A percentile compares a stretch with the other conserved stretches of the same genome.
phyloP scores from a whole-genome alignment of 768 basidiomycete genomes.

The Guyanaporus albipodus region DNA sequence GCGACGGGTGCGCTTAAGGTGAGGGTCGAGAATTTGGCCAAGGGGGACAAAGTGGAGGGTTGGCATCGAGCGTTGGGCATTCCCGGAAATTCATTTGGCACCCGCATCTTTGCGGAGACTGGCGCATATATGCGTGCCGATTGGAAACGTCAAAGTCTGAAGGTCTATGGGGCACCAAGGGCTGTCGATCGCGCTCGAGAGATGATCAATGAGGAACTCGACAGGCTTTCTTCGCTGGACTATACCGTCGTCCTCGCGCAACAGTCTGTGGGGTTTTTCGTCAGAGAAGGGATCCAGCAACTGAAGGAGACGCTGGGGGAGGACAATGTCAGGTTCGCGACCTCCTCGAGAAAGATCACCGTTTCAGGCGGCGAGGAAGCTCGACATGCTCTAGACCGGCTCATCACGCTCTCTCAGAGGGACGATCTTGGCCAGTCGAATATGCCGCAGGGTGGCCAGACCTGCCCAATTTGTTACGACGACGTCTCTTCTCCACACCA shows the following conservation, averaged over 20 bases:
- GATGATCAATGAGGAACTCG: conserved; percentile 46
- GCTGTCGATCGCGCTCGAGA: conserved; percentile 40
- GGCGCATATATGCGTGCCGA: conserved; percentile 45
- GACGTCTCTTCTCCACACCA: conserved; percentile 38
- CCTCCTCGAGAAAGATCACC: conserved; percentile 40
- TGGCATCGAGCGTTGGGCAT: conserved; percentile 48
- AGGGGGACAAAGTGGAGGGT: conserved; percentile 45
- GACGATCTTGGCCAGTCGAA: conserved; percentile 5
- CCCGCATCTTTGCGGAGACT: conserved; percentile 32
- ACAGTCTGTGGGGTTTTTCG: conserved; percentile 46
- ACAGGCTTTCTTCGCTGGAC: conserved; percentile 43
- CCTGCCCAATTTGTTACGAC: conserved; percentile 57
- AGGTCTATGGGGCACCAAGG: conserved; percentile 41
- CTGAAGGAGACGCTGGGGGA: conserved; percentile 54
- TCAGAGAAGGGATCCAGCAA: conserved; percentile 44
- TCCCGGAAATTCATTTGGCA: conserved; percentile 32
- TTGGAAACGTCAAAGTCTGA: conserved; percentile 41
- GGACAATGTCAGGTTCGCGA: conserved; percentile 46
- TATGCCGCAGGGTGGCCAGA: conserved; percentile 7
- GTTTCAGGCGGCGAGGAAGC: conserved; percentile 58
- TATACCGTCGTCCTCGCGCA: conserved; percentile 37
- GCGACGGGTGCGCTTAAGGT: conserved; percentile 56
- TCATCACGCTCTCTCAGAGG: conserved; percentile 41
- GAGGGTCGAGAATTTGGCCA: conserved; percentile 50
- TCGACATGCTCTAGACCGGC: conserved; percentile 40